Conservation (phyloP, 2,329 filamentous ascomycete species). For the Lizonia empirigonia region DNA sequence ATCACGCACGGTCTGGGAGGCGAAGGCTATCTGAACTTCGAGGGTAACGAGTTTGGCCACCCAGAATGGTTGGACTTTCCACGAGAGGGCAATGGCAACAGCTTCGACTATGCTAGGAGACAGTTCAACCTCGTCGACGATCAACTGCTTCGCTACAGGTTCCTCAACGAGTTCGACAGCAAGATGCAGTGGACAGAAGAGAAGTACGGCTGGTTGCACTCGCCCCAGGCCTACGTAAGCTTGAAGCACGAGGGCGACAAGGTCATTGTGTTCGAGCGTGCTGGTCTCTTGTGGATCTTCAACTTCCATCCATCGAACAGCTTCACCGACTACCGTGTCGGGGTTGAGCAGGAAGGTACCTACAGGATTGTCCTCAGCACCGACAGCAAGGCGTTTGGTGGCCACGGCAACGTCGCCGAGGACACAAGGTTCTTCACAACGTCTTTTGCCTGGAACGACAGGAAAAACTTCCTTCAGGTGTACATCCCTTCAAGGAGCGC, state of each 20-base stretch:
- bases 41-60: slow-evolving; percentile 98
- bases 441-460: slow-evolving; percentile 84
- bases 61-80: slow-evolving; percentile 99
- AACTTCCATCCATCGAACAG: slow-evolving; percentile 89
- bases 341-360: slow-evolving; percentile 81
- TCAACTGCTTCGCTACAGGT: slow-evolving; percentile 80
- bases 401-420: slow-evolving; percentile 76
- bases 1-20: slow-evolving; percentile 90
- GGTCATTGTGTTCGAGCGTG: slow-evolving; percentile 93
- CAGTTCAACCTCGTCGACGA: slow-evolving; percentile 95
- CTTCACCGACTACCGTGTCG: slow-evolving; percentile 91
- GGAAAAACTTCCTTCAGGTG: slow-evolving; percentile 89
- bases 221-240: slow-evolving; percentile 86
- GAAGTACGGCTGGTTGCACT: slow-evolving; percentile 89
- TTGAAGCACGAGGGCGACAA: slow-evolving; percentile 95
- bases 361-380: slow-evolving; percentile 86
- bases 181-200: slow-evolving; percentile 87
- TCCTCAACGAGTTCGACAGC: slow-evolving; percentile 91
- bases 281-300: slow-evolving; percentile 88
- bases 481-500: slow-evolving; percentile 87
- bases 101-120: slow-evolving; percentile 90
- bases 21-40: slow-evolving; percentile 97
- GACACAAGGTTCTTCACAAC: slow-evolving; percentile 92
- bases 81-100: slow-evolving; percentile 88
- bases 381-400: slow-evolving; percentile 78